Conservation (phyloP, 2,329 filamentous ascomycete genomes). For the Apiospora kogelbergensis region DNA sequence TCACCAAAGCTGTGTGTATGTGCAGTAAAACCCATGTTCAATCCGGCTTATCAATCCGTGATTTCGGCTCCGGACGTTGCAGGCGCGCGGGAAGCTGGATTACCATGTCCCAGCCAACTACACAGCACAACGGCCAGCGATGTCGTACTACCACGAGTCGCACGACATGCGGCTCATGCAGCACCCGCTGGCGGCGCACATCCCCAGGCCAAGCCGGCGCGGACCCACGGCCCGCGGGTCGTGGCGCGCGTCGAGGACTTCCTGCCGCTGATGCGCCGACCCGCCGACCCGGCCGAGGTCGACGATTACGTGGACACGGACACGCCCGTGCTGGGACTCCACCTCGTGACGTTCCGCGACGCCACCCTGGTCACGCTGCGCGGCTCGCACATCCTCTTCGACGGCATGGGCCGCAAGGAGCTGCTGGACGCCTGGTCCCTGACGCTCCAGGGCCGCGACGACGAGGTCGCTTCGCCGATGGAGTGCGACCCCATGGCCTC, state of each 20-base stretch:
- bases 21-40: too few species aligned
- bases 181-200: constrained; percentile 32
- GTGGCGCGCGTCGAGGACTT: constrained; percentile 27
- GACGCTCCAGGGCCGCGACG: constrained; percentile 42
- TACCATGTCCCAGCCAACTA: background rate
- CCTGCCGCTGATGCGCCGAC: constrained; percentile 23
- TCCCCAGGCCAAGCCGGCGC: constrained; percentile 38
- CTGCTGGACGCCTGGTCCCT: constrained; percentile 47
- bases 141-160: constrained; percentile 1
- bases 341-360: constrained; percentile 48
- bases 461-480: constrained; percentile 37
- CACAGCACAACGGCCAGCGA: background rate
- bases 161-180: background rate
- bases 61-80: too few species aligned
- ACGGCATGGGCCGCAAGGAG: constrained; percentile 42
- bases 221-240: constrained; percentile 27
- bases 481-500: constrained; percentile 26
- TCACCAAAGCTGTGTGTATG: background rate
- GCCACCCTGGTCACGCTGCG: constrained; percentile 47
- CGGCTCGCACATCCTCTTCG: constrained; percentile 48
- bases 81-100: background rate
- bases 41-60: background rate
- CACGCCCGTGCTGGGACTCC: constrained; percentile 44
- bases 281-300: constrained; percentile 29
- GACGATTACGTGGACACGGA: constrained; percentile 42